Evolutionary conservation across 176 grass and related monocot genomes (phyloP).

Genomic region (Raddia distichophylla): DNA sequence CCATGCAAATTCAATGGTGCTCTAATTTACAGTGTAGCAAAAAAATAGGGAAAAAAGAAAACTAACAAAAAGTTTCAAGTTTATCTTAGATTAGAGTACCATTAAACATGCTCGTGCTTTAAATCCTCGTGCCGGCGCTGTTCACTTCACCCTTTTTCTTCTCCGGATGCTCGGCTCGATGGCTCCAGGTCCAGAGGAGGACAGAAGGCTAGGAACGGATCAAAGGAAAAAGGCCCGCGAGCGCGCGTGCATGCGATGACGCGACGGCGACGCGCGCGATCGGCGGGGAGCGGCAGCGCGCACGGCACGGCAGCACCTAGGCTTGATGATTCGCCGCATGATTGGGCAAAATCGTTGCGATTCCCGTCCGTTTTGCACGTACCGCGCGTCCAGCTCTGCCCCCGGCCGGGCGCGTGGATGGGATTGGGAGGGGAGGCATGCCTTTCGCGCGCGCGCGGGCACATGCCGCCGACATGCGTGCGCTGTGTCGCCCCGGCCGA

Average conservation of each 20-base stretch:
- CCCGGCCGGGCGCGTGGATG: not conserved
- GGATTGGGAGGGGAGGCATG: not conserved
- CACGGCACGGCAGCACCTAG: not conserved
- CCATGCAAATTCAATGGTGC: no score
- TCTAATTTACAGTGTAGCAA: no score
- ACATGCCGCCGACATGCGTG: not conserved
- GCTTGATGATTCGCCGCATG: slow-evolving; percentile 31
- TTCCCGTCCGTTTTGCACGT: not conserved
- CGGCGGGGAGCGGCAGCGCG: not conserved
- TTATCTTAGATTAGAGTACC: no score
- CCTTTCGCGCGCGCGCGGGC: not conserved
- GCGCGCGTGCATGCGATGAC: not conserved
- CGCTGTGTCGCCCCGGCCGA: not conserved
- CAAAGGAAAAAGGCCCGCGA: no score
- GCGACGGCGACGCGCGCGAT: slow-evolving; percentile 9
- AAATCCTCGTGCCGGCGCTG: not conserved
- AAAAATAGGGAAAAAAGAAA: no score
- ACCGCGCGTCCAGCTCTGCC: not conserved
- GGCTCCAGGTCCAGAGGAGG: no score
- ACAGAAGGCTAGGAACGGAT: no score
- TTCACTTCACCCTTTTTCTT: not conserved
- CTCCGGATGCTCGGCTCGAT: not conserved
- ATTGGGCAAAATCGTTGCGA: slow-evolving; percentile 3
- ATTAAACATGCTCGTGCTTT: no score
- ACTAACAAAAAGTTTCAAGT: no score